phyloP scores from a whole-genome alignment of 2,329 filamentous ascomycete genomes.

The Lomentospora prolificans region DNA sequence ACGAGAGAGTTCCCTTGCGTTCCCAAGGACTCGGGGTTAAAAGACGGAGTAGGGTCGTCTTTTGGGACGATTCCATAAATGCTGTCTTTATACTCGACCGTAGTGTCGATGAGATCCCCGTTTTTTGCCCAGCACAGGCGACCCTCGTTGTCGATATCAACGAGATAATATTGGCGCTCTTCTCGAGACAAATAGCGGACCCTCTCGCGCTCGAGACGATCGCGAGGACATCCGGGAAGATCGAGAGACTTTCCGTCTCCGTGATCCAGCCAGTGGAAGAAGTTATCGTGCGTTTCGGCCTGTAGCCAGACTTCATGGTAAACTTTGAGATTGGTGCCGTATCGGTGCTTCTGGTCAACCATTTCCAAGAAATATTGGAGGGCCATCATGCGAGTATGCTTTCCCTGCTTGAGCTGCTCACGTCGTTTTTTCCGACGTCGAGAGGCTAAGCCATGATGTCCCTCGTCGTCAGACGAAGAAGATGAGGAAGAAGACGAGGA shows the following conservation, averaged over 20 bases:
- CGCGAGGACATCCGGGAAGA: slow-evolving; percentile 61
- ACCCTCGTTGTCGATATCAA: slow-evolving; percentile 64
- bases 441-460: slow-evolving; percentile 15
- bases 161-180: slow-evolving; percentile 72
- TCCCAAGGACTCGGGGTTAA: slow-evolving; percentile 14
- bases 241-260: slow-evolving; percentile 66
- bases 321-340: slow-evolving; percentile 69
- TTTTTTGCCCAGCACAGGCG: slow-evolving; percentile 84
- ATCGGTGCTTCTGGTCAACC: slow-evolving; percentile 78
- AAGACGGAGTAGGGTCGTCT: slow-evolving; percentile 43
- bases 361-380: slow-evolving; percentile 79
- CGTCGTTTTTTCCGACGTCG: slow-evolving; percentile 11
- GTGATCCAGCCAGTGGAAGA: slow-evolving; percentile 87
- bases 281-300: slow-evolving; percentile 69
- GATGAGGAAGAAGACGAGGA: slow-evolving; percentile 17
- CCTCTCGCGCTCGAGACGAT: slow-evolving; percentile 64
- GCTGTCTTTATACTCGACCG: slow-evolving; percentile 66
- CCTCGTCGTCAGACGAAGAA: slow-evolving; percentile 17
- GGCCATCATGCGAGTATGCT: slow-evolving; percentile 65
- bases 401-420: slow-evolving; percentile 31
- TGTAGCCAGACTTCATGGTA: slow-evolving; percentile 84
- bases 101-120: slow-evolving; percentile 65
- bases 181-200: slow-evolving; percentile 78
- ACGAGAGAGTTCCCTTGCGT: slow-evolving; percentile 13
- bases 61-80: slow-evolving; percentile 60